Base-by-base conservation (phyloP, 140 eudicot species). In the Cichorium intybus region DNA sequence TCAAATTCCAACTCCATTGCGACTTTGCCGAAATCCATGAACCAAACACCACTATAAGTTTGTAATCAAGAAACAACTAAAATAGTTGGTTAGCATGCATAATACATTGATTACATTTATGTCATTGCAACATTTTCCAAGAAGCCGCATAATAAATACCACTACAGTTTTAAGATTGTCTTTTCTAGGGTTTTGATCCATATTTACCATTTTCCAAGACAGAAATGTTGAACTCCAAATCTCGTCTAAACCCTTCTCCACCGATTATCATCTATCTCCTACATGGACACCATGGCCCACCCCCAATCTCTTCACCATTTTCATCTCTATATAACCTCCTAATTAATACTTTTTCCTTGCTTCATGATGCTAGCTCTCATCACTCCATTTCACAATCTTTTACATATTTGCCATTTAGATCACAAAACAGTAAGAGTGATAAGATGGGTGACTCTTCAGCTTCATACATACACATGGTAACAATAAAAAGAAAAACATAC, bases 401-500 rank as follows among this genome's bases (percentile, higher is more conserved):
- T 24, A 56, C n/a, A 7, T 54, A 46, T 29, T 31, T 33, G 31
- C 34, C 60, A 15, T 16, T 57, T 43, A 21, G 46, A 33, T 62
- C 49, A 49, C n/a, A 24, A 64, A 53, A 18, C 21, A 61, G 26
- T 50, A 23, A 56, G 64, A 34, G 61, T 66, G 52, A 43, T 22
- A 62, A 52, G 69, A 72, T 87, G 95, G 87, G 62, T 57, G 89
- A 82, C 65, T 75, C 93, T 69, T 79, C 96, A 29, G 87, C 96
- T 53, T 84, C 96, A 9, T 88, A 88, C 79, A 88, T 88, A 63
- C 89, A 80, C 83, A 81, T 88, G 96, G 95, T 87, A 81, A 49
- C 20, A 22, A 22, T 8, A 17, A 46, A 35, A 23, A 31, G 9
- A 31, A 31, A 31, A 23, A n/a, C n/a, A n/a, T n/a, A n/a, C n/a